A percentile compares a stretch with the other conserved stretches of the same genome.
Conservation (phyloP, 1,284 basidiomycete genomes). For the Ganoderma meredithae region DNA sequence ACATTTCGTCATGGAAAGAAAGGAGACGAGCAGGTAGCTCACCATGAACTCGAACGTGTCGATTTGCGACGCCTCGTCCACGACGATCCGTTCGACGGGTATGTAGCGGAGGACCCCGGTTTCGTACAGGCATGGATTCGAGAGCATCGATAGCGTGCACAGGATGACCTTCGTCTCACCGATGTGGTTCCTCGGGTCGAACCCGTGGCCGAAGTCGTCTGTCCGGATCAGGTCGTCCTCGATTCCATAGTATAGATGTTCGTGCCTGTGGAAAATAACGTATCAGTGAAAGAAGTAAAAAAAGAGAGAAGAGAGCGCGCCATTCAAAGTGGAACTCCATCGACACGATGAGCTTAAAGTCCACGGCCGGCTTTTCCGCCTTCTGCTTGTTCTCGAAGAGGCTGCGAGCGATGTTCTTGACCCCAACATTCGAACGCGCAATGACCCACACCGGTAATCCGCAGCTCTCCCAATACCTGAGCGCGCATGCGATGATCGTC, state of each 20-base stretch:
- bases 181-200: slow-evolving; percentile 21
- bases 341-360: slow-evolving; percentile 54
- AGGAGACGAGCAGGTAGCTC: neutral
- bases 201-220: slow-evolving; percentile 45
- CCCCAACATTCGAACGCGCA: slow-evolving; percentile 50
- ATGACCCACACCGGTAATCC: slow-evolving; percentile 38
- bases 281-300: neutral
- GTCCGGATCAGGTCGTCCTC: slow-evolving; percentile 57
- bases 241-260: slow-evolving; percentile 64
- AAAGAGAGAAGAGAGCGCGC: slow-evolving; percentile 47
- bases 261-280: slow-evolving; percentile 58
- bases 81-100: slow-evolving; percentile 50
- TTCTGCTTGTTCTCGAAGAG: slow-evolving; percentile 39
- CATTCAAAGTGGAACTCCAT: slow-evolving; percentile 66
- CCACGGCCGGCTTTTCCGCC: neutral
- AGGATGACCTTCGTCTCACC: slow-evolving; percentile 58
- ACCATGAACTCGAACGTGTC: slow-evolving; percentile 38
- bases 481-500: slow-evolving; percentile 43
- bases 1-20: neutral
- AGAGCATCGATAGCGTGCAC: slow-evolving; percentile 77
- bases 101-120: slow-evolving; percentile 38
- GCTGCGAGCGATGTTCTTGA: slow-evolving; percentile 61
- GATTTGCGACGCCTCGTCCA: slow-evolving; percentile 61
- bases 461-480: slow-evolving; percentile 17
- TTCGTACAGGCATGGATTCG: slow-evolving; percentile 42